Evolutionary conservation across 108 stramenopile species (phyloP).

Genomic region (Skeletonema grethae): DNA sequence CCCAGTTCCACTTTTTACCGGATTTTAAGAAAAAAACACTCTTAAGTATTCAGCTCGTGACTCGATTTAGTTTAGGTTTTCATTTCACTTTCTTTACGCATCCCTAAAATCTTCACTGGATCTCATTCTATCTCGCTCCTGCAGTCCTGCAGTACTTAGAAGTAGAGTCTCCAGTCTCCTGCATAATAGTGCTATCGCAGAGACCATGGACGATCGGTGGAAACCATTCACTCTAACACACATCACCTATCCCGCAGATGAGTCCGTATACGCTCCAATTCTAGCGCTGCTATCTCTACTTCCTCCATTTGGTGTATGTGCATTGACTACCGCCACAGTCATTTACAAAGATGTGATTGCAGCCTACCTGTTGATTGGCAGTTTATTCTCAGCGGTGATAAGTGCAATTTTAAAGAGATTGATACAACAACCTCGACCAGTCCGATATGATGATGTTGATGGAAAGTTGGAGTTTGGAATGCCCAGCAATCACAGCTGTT

Average conservation of each 20-base stretch:
- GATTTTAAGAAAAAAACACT: too few relatives aligned
- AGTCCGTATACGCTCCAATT: constrained; percentile 6
- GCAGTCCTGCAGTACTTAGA: too few relatives aligned
- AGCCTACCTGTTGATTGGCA: constrained; percentile 27
- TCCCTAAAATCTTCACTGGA: too few relatives aligned
- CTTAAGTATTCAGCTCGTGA: too few relatives aligned
- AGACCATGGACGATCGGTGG: too few relatives aligned
- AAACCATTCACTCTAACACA: constrained; percentile 38
- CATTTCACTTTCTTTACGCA: too few relatives aligned
- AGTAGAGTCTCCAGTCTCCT: too few relatives aligned
- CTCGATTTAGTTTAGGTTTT: too few relatives aligned
- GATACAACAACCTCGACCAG: constrained; percentile 27
- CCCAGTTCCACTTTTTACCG: too few relatives aligned
- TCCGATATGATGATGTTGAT: constrained; percentile 16
- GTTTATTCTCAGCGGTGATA: not conserved
- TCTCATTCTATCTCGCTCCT: too few relatives aligned
- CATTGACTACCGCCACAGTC: constrained; percentile 9
- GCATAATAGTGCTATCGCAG: too few relatives aligned
- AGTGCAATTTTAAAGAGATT: constrained; percentile 19
- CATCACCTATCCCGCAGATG: constrained; percentile 33
- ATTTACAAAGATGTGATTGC: constrained; percentile 40
- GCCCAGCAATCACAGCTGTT: constrained; percentile 57
- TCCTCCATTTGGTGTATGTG: constrained; percentile 34
- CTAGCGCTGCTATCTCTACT: constrained; percentile 33
- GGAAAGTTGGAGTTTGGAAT: constrained; percentile 36